These are phyloP conservation scores for Daldinia decipiens DNA, from an alignment of 495 filamentous ascomycete genomes.

Conservation along the genomic window DNA sequence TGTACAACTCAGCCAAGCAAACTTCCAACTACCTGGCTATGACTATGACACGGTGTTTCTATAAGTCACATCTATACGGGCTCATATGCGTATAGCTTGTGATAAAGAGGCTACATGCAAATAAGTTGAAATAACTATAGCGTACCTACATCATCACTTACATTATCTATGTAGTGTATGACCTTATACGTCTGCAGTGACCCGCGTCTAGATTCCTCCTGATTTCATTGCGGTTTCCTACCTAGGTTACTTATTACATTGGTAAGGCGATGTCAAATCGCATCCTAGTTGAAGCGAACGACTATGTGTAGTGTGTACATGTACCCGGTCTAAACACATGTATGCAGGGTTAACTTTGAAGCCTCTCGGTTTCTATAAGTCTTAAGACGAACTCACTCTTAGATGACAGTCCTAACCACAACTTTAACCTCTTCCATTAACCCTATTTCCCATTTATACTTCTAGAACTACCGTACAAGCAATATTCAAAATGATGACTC, in stretches of 20 bases:
- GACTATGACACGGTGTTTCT: neutral
- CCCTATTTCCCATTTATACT: neutral
- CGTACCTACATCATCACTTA: neutral
- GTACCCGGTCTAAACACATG: neutral
- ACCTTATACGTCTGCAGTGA: neutral
- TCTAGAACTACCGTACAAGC: neutral
- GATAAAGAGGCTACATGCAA: neutral
- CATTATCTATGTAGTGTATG: neutral
- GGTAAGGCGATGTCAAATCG: neutral
- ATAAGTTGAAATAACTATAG: neutral
- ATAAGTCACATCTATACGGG: no score
- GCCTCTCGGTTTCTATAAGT: neutral
- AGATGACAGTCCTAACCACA: no score
- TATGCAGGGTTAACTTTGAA: neutral
- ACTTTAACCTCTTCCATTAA: neutral
- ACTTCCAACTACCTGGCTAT: neutral
- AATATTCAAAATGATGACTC: neutral
- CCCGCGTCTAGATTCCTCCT: neutral
- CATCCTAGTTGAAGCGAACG: neutral
- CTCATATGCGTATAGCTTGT: no score
- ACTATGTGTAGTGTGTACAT: neutral
- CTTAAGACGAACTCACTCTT: neutral
- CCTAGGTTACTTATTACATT: neutral
- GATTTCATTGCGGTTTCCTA: constrained; percentile 2
- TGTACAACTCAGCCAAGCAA: neutral